Base-by-base conservation (phyloP, 2,329 filamentous ascomycete genomes). In the Cladosporium sp. region DNA sequence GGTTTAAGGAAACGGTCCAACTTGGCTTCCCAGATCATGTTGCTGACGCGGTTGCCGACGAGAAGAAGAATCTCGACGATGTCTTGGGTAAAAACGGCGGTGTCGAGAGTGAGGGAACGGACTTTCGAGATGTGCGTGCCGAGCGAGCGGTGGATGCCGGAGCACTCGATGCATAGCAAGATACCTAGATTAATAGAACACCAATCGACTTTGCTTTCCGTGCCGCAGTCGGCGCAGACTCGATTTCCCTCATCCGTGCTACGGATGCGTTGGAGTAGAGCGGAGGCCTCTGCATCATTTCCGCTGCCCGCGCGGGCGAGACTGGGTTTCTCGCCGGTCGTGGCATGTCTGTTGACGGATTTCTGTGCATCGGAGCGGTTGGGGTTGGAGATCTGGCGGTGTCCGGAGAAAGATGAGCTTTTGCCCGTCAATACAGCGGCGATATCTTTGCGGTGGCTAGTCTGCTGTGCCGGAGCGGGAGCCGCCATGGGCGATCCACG, bases 41-140 rank as follows among this genome's bases (percentile, higher is more conserved):
- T 98, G 60, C 91, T 93, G 45, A 96, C 83, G 43, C 91, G 83
- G 67, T 98, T 98, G 55, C 94, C 94, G 55, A 98, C 83, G 52
- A 92, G 83, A 51, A 96, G 76, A 36, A 98, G 78, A 41, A 98
- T 79, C 65, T 98, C 94, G 67, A 98, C 86, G 66, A 97, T 95
- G 74, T 98, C 94, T 60, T 88, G 85, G 3, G 93, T 97, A 67
- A 98, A 98, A 0, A 91, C 96, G 48, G 88, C 91, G 58, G 94
- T 94, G 65, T 98, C 93, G 36, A 98, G 78, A 0, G 93, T 98
- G 36, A 98, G 78, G 11, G 93, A 97, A 48, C 93, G 86, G 35
- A 98, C 83, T 72, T 98, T 98, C 69, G 90, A 95, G 64, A 98
- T 96, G 68, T 98, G 93, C 1, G 93, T 98, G 11, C 93, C 93